phyloP scores from a whole-genome alignment of 1,284 basidiomycete genomes.

The Trichosporon faecale region DNA sequence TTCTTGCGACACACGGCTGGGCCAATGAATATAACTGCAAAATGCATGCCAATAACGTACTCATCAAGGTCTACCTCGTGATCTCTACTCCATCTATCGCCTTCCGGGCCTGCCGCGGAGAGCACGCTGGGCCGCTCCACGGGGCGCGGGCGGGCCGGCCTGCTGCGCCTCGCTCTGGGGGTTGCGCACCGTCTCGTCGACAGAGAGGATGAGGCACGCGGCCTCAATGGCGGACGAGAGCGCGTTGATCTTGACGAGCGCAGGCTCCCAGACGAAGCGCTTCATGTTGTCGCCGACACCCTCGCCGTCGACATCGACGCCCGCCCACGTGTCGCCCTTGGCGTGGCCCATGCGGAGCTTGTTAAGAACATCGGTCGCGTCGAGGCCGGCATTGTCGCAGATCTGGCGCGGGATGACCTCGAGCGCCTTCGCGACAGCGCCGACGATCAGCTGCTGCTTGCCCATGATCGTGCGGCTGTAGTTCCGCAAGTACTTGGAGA shows the following conservation, averaged over 20 bases:
- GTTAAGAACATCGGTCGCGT: conserved; percentile 96
- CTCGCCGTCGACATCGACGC: conserved; percentile 92
- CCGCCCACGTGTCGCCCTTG: conserved; percentile 78
- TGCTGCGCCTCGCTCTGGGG: conserved; percentile 72
- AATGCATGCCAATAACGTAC: conserved; percentile 5
- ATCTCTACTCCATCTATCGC: conserved; percentile 15
- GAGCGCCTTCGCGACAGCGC: conserved; percentile 93
- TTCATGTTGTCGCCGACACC: conserved; percentile 94
- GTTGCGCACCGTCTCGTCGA: conserved; percentile 91
- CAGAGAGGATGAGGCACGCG: conserved; percentile 88
- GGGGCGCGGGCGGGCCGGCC: conserved; percentile 75
- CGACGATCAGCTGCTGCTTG: conserved; percentile 91
- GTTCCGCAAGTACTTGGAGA: conserved; percentile 87
- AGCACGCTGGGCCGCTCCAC: conserved; percentile 76
- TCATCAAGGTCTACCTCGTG: conserved; percentile 5
- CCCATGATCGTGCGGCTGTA: conserved; percentile 90
- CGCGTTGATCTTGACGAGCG: conserved; percentile 91
- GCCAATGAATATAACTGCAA: conserved; percentile 9
- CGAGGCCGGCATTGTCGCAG: conserved; percentile 96
- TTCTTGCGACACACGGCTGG: background rate
- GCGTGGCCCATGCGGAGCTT: conserved; percentile 97
- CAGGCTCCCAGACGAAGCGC: conserved; percentile 97
- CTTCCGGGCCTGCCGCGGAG: conserved; percentile 62
- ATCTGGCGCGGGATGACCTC: conserved; percentile 98
- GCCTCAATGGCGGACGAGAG: conserved; percentile 93